Percentiles rank a stretch among this genome's conserved stretches.
phyloP scores from a whole-genome alignment of 371 early-diverging fungal species.

The Capillidium heterosporum region DNA sequence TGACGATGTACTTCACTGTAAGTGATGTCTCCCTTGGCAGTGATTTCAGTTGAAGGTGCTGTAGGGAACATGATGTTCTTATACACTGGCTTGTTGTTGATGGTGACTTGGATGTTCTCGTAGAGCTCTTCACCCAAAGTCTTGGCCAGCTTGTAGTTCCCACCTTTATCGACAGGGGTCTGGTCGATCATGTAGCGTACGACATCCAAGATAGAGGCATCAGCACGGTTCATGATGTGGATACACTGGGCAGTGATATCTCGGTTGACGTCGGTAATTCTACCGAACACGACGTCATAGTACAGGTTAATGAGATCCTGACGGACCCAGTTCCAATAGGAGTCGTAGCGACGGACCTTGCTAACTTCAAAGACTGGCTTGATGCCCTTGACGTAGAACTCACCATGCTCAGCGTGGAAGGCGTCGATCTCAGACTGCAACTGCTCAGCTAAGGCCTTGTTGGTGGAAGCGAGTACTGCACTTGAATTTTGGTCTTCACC shows the following conservation, averaged over 20 bases:
- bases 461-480: conserved; percentile 40
- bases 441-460: conserved; percentile 46
- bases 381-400: conserved; percentile 73
- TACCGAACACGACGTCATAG: conserved; percentile 85
- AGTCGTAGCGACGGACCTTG: conserved; percentile 82
- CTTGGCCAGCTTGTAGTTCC: conserved; percentile 65
- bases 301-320: conserved; percentile 79
- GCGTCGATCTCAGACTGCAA: conserved; percentile 72
- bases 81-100: conserved; percentile 61
- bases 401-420: conserved; percentile 82
- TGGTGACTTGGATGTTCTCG: conserved; percentile 70
- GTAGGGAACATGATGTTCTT: conserved; percentile 68
- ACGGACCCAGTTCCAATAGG: conserved; percentile 96
- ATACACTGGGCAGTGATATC: conserved; percentile 81
- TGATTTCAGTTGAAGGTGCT: conserved; percentile 56
- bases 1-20: conserved; percentile 62
- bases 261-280: conserved; percentile 62
- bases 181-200: conserved; percentile 72
- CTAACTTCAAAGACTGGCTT: conserved; percentile 58
- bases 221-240: conserved; percentile 83
- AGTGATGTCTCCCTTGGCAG: conserved; percentile 60
- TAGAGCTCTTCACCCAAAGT: conserved; percentile 62
- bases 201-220: conserved; percentile 57
- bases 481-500: conserved; percentile 34
- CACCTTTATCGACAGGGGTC: conserved; percentile 53